phyloP scores from a whole-genome alignment of 495 filamentous ascomycete species.

The Penicillium mononematosum region DNA sequence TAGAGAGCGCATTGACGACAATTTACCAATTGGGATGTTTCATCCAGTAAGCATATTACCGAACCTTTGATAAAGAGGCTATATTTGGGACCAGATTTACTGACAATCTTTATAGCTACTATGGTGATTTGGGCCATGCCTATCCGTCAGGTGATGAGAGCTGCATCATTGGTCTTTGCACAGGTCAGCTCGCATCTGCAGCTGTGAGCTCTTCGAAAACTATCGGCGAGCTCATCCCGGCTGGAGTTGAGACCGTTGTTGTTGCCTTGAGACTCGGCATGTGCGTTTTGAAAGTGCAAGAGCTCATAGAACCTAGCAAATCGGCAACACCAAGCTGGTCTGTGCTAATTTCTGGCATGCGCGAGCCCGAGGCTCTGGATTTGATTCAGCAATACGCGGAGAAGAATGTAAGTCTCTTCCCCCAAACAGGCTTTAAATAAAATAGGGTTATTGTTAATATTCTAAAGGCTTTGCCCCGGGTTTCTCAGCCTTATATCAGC shows the following conservation, averaged over 20 bases:
- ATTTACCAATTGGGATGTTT: conserved; percentile 73
- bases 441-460: conserved; percentile 24
- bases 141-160: conserved; percentile 44
- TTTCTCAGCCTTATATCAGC: conserved; percentile 69
- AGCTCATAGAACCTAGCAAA: conserved; percentile 32
- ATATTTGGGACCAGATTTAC: conserved; percentile 6
- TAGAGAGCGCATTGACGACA: conserved; percentile 65
- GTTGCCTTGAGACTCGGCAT: conserved; percentile 71
- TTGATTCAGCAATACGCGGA: conserved; percentile 28
- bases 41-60: conserved; percentile 59
- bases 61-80: background rate
- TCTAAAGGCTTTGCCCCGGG: conserved; percentile 55
- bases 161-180: conserved; percentile 61
- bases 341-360: conserved; percentile 39
- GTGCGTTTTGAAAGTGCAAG: conserved; percentile 48
- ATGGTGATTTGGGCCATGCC: conserved; percentile 53
- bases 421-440: conserved; percentile 20
- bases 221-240: conserved; percentile 63
- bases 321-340: conserved; percentile 38
- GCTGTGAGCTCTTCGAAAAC: conserved; percentile 68
- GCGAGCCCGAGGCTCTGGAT: conserved; percentile 27
- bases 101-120: conserved; percentile 30
- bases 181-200: conserved; percentile 67
- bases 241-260: conserved; percentile 67
- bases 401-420: conserved; percentile 48